phyloP scores from a whole-genome alignment of 2,329 filamentous ascomycete species.

The Penicillium brasilianum region DNA sequence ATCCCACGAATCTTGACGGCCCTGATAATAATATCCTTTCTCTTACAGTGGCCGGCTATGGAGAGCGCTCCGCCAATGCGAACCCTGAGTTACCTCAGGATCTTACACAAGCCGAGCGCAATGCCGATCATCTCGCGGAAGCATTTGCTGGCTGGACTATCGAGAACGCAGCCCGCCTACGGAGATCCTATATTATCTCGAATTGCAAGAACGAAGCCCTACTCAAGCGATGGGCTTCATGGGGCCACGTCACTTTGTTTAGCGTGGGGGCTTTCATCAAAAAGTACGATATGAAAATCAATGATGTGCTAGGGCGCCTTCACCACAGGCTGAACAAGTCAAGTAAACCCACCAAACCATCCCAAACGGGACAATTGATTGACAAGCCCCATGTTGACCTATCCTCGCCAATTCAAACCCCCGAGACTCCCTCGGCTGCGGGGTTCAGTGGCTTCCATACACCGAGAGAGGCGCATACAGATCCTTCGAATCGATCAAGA shows the following conservation, averaged over 20 bases:
- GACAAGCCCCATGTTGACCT: background rate
- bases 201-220: background rate
- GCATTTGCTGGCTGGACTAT: constrained; percentile 47
- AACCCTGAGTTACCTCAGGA: constrained; percentile 31
- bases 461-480: background rate
- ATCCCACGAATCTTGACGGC: constrained; percentile 31
- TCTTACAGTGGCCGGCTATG: constrained; percentile 36
- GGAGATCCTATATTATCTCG: constrained; percentile 39
- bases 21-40: constrained; percentile 38
- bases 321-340: background rate
- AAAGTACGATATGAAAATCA: constrained; percentile 4
- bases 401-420: constrained; percentile 1
- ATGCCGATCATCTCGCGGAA: constrained; percentile 46
- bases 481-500: background rate
- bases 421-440: background rate
- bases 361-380: background rate
- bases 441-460: background rate
- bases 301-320: background rate
- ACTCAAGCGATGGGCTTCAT: constrained; percentile 16
- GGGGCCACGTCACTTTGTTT: constrained; percentile 22
- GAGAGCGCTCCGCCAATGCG: constrained; percentile 32
- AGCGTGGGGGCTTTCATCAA: constrained; percentile 10
- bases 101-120: constrained; percentile 35
- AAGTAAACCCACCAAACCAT: background rate
- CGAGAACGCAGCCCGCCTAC: constrained; percentile 38